These are phyloP conservation scores for Neofusicoccum sp. DNA, from an alignment of 2,329 filamentous ascomycete genomes.

Conservation along the genomic window DNA sequence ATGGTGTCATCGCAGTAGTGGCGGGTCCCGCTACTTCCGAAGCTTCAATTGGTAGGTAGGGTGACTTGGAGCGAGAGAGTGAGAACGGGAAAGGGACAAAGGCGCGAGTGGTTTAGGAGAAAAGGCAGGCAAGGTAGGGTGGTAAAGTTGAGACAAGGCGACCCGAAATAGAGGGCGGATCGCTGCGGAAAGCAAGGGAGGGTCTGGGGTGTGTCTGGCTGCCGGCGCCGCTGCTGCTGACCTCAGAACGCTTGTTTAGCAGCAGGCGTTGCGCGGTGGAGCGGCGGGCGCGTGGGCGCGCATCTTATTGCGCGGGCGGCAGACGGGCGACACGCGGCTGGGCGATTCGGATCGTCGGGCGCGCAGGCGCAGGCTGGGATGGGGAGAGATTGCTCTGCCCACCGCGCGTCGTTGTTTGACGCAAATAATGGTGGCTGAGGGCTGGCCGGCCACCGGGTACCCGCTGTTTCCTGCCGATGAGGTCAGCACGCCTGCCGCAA, in stretches of 20 bases:
- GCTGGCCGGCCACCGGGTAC: too few relatives aligned
- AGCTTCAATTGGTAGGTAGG: conserved; percentile 2
- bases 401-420: conserved; percentile 5
- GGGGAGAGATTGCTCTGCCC: conserved; percentile 5
- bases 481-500: neutral
- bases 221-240: neutral
- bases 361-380: conserved; percentile 10
- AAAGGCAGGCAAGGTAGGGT: neutral
- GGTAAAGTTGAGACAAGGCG: conserved; percentile 14
- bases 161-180: conserved; percentile 7
- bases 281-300: neutral
- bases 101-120: neutral
- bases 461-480: too few relatives aligned
- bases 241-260: neutral
- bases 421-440: conserved; percentile 6
- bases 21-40: neutral
- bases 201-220: neutral
- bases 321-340: neutral
- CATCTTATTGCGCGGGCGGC: neutral
- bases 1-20: conserved; percentile 7
- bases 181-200: conserved; percentile 6
- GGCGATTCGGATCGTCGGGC: conserved; percentile 8
- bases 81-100: neutral
- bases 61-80: neutral
- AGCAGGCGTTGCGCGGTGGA: neutral